A percentile compares a stretch with the other conserved stretches of the same genome.
These are phyloP conservation scores for Suhomyces prunicola DNA, from an alignment of 805 yeast genomes.

Conservation along the genomic window DNA sequence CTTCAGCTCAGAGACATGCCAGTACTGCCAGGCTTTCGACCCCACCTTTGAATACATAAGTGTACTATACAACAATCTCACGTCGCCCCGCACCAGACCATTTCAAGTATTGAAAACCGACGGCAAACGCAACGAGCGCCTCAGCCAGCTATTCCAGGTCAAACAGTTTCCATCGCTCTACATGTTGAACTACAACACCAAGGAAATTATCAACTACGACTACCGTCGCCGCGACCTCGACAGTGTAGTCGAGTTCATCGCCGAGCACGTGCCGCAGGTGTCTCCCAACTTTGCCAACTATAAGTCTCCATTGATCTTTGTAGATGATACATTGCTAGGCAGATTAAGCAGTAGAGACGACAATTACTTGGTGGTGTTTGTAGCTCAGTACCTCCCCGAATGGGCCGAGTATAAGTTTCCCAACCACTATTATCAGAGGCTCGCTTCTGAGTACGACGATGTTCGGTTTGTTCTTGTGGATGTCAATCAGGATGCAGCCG, in stretches of 20 bases:
- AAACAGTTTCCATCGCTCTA: conserved; percentile 48
- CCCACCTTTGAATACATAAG: conserved; percentile 39
- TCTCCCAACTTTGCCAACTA: conserved; percentile 21
- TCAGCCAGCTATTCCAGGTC: conserved; percentile 39
- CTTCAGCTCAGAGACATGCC: conserved; percentile 43
- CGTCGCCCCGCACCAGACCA: conserved; percentile 6
- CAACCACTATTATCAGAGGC: conserved; percentile 30
- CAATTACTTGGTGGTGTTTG: conserved; percentile 23
- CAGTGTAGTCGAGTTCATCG: conserved; percentile 15
- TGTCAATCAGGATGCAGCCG: conserved; percentile 16
- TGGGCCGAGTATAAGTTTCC: conserved; percentile 35
- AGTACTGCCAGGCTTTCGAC: conserved; percentile 30
- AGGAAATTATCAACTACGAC: conserved; percentile 35
- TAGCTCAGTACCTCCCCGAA: conserved; percentile 19
- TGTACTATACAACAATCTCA: conserved; percentile 38
- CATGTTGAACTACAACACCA: conserved; percentile 42
- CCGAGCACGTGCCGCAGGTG: conserved; percentile 10
- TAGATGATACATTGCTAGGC: background rate
- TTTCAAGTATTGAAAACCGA: conserved; percentile 34
- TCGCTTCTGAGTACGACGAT: conserved; percentile 15
- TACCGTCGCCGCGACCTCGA: conserved; percentile 21
- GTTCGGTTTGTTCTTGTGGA: conserved; percentile 25
- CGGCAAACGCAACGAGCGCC: conserved; percentile 23
- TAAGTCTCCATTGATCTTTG: conserved; percentile 8
- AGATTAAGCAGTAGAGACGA: background rate